Conservation (phyloP, 192 early-diverging fungal genomes). For the Coemansia sp. region DNA sequence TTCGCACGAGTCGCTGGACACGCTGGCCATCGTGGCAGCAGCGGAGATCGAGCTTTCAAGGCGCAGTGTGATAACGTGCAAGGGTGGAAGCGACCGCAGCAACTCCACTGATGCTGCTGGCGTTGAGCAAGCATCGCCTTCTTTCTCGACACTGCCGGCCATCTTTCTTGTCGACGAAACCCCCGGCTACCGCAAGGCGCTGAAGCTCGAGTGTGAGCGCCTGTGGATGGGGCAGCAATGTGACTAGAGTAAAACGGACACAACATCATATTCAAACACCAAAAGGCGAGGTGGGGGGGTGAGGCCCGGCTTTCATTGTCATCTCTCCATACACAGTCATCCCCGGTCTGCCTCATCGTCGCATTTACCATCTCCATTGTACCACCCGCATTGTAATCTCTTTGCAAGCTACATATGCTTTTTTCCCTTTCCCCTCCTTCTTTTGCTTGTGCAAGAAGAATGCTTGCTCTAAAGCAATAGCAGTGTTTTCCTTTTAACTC, state of each 20-base stretch:
- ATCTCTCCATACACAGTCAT: too few relatives aligned
- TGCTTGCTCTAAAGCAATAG: too few relatives aligned
- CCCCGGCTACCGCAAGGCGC: constrained; percentile 35
- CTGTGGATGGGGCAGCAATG: constrained; percentile 19
- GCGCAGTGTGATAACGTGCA: constrained; percentile 13
- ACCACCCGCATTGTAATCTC: too few relatives aligned
- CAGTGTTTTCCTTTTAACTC: not conserved
- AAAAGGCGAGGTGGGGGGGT: too few relatives aligned
- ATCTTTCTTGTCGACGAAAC: not conserved
- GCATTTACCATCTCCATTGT: too few relatives aligned
- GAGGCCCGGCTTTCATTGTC: too few relatives aligned
- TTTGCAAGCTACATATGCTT: too few relatives aligned
- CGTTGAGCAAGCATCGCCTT: not conserved
- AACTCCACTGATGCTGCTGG: constrained; percentile 2
- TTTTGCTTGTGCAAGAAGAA: too few relatives aligned
- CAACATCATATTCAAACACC: too few relatives aligned
- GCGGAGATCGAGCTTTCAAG: constrained; percentile 41
- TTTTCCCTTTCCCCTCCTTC: too few relatives aligned
- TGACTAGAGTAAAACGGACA: not conserved
- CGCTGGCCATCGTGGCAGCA: constrained; percentile 46
- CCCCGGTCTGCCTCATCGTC: too few relatives aligned
- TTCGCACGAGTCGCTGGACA: constrained; percentile 29
- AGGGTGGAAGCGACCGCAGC: not conserved
- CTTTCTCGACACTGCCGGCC: not conserved
- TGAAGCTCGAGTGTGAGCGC: constrained; percentile 51